Conservation (phyloP, 768 basidiomycete genomes). For the Filobasidium floriforme region DNA sequence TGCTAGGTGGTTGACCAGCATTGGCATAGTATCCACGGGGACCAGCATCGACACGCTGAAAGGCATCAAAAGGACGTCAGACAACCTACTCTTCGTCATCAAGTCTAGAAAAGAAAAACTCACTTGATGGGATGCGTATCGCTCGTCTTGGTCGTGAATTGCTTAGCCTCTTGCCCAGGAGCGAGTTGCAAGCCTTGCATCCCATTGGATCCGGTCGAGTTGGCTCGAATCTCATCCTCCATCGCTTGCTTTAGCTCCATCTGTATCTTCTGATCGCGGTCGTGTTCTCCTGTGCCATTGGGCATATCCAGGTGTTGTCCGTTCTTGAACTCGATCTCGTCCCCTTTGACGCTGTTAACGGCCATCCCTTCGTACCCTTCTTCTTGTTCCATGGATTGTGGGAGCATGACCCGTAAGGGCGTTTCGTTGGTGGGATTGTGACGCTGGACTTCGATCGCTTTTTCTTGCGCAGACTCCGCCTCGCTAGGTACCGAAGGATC, state of each 20-base stretch:
- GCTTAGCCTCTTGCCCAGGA: background rate
- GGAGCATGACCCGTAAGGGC: background rate
- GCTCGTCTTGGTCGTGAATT: slow-evolving; percentile 57
- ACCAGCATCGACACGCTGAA: slow-evolving; percentile 59
- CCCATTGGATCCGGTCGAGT: too few species aligned
- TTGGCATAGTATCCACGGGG: slow-evolving; percentile 51
- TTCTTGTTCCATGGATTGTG: slow-evolving; percentile 4
- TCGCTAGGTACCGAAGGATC: background rate
- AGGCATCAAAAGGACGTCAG: background rate
- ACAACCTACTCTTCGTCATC: background rate
- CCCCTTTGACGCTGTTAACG: background rate
- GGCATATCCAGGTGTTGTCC: slow-evolving; percentile 8
- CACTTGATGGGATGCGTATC: slow-evolving; percentile 77
- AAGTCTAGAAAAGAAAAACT: slow-evolving; percentile 37
- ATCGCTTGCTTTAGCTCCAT: background rate
- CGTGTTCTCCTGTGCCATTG: background rate
- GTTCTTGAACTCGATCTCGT: slow-evolving; percentile 5
- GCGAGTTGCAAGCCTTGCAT: too few species aligned
- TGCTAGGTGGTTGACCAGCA: slow-evolving; percentile 20
- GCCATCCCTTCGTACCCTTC: slow-evolving; percentile 16
- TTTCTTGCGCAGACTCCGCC: background rate
- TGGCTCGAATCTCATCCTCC: slow-evolving; percentile 5
- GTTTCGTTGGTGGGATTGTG: slow-evolving; percentile 2
- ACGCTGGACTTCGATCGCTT: background rate
- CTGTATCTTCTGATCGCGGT: background rate